Conservation (phyloP, 371 early-diverging fungal genomes). For the Coelomomyces lativittatus region DNA sequence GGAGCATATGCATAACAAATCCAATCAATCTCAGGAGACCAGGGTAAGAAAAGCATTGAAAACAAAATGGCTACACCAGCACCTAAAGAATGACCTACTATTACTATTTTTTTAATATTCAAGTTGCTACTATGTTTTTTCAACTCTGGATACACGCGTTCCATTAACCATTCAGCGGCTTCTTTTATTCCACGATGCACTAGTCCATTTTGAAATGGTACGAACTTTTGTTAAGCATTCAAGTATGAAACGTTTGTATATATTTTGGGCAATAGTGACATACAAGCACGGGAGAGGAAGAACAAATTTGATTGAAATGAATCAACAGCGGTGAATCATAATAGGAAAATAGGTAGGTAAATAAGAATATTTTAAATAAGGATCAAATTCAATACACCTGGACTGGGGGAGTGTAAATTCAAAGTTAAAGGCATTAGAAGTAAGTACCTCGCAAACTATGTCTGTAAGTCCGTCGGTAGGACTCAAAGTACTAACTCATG, state of each 20-base stretch:
- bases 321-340: no score
- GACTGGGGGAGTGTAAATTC: no score
- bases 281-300: no score
- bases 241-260: no score
- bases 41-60: neutral
- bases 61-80: neutral
- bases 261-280: no score
- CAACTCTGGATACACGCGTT: neutral
- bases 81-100: conserved; percentile 2
- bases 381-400: no score
- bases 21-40: neutral
- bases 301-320: no score
- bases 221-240: no score
- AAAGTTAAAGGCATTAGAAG: no score
- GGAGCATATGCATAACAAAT: conserved; percentile 1
- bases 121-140: neutral
- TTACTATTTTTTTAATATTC: neutral
- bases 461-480: conserved; percentile 66
- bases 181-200: conserved; percentile 2
- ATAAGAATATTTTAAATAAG: no score
- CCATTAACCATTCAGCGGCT: conserved; percentile 1
- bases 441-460: conserved; percentile 69
- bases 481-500: conserved; percentile 27
- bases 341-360: no score
- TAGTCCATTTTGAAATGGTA: neutral